Conservation (phyloP, 2,329 filamentous ascomycete genomes). For the Fusarium hainanense region DNA sequence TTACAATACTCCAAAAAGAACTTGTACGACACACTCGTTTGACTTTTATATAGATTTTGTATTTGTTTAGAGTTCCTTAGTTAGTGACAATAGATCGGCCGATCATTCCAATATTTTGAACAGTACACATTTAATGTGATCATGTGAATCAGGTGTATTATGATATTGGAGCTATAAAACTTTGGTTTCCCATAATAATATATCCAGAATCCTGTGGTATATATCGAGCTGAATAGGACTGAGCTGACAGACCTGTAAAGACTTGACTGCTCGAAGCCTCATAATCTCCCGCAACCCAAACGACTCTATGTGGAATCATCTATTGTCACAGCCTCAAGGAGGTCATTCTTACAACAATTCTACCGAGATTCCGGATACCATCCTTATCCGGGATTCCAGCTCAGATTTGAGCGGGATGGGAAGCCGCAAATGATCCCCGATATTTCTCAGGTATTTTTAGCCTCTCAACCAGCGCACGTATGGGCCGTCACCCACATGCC, state of each 20-base stretch:
- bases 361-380: not conserved
- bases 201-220: not conserved
- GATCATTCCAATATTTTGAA: slow-evolving; percentile 1
- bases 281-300: not conserved
- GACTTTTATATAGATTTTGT: not conserved
- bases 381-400: not conserved
- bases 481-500: not conserved
- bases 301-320: not conserved
- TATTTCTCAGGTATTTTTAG: not conserved
- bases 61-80: not conserved
- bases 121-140: not conserved
- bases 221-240: not conserved
- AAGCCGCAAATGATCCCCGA: not conserved
- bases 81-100: slow-evolving; percentile 20
- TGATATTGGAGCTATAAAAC: not conserved
- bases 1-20: not conserved
- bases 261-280: not conserved
- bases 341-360: not conserved
- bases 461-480: not conserved
- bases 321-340: not conserved
- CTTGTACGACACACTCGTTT: slow-evolving; percentile 7
- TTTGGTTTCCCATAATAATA: not conserved
- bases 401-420: not conserved
- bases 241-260: not conserved
- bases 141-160: too few relatives aligned